phyloP scores from a whole-genome alignment of 106 monocot genomes.

The Amphibolis antarctica region DNA sequence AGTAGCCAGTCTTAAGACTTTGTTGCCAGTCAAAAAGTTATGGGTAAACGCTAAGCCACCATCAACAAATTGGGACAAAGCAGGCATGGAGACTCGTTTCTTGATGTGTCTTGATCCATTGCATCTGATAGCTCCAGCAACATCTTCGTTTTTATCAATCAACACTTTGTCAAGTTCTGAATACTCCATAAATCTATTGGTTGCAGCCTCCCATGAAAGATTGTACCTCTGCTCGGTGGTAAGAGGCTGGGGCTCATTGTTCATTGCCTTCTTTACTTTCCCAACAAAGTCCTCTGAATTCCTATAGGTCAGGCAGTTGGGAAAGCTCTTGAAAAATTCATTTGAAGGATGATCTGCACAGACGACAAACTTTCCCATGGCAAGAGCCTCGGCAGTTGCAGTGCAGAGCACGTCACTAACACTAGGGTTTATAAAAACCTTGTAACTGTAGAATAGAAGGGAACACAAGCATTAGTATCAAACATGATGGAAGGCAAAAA shows the following conservation, averaged over 20 bases:
- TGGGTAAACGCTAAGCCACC: slow-evolving; percentile 85
- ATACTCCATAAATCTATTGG: slow-evolving; percentile 71
- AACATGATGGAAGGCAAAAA: neutral
- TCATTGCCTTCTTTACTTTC: slow-evolving; percentile 67
- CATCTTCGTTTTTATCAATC: slow-evolving; percentile 8
- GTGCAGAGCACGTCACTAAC: slow-evolving; percentile 95
- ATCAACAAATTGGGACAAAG: slow-evolving; percentile 47
- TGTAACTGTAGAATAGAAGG: slow-evolving; percentile 45
- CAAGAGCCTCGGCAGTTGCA: slow-evolving; percentile 96
- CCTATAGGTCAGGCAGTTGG: slow-evolving; percentile 90
- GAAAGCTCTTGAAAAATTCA: slow-evolving; percentile 83
- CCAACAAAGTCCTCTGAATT: slow-evolving; percentile 76
- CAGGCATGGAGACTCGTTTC: slow-evolving; percentile 52
- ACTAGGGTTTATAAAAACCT: slow-evolving; percentile 95
- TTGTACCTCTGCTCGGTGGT: slow-evolving; percentile 65
- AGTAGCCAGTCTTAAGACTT: slow-evolving; percentile 62
- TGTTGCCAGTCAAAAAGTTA: slow-evolving; percentile 78
- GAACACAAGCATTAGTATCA: neutral
- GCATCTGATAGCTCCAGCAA: neutral
- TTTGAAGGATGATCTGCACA: slow-evolving; percentile 99
- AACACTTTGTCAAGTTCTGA: slow-evolving; percentile 78
- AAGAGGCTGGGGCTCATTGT: slow-evolving; percentile 64
- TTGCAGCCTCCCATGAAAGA: slow-evolving; percentile 98
- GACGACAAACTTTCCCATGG: slow-evolving; percentile 98
- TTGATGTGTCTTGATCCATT: slow-evolving; percentile 9